Conservation (phyloP, 148 eudicot genomes). For the Fagopyrum tataricum region DNA sequence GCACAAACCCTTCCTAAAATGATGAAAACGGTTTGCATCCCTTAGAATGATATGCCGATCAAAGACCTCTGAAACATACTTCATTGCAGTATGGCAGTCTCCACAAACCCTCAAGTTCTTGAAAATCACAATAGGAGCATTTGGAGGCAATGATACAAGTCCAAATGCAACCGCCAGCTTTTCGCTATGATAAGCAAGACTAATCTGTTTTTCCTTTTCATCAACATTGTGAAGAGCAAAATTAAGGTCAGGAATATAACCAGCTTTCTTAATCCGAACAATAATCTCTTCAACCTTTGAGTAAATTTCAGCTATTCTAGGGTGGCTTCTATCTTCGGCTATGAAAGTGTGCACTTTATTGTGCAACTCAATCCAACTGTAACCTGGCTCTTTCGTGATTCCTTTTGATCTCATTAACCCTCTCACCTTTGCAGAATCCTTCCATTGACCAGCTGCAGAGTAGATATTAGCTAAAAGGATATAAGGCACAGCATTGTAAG, state of each 20-base stretch:
- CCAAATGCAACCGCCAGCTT: constrained; percentile 82
- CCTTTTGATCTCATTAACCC: constrained; percentile 52
- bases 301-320: constrained; percentile 29
- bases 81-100: constrained; percentile 80
- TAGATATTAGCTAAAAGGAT: constrained; percentile 56
- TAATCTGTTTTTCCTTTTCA: constrained; percentile 51
- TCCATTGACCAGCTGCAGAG: constrained; percentile 53
- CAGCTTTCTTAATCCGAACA: constrained; percentile 39
- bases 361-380: constrained; percentile 64
- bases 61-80: constrained; percentile 38
- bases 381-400: constrained; percentile 52
- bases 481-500: constrained; percentile 48
- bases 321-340: constrained; percentile 48
- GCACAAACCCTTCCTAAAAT: constrained; percentile 45
- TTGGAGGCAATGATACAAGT: constrained; percentile 42
- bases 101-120: constrained; percentile 78
- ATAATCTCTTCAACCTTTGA: constrained; percentile 52
- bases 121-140: constrained; percentile 48
- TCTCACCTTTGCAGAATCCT: constrained; percentile 46
- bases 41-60: constrained; percentile 43
- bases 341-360: constrained; percentile 52
- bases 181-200: constrained; percentile 75
- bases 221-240: constrained; percentile 63
- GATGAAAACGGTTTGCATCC: constrained; percentile 65
- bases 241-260: constrained; percentile 52